Percentiles rank a stretch among this genome's conserved stretches.
These are phyloP conservation scores for Alternaria alternata DNA, from an alignment of 2,329 filamentous ascomycete species.

Conservation along the genomic window DNA sequence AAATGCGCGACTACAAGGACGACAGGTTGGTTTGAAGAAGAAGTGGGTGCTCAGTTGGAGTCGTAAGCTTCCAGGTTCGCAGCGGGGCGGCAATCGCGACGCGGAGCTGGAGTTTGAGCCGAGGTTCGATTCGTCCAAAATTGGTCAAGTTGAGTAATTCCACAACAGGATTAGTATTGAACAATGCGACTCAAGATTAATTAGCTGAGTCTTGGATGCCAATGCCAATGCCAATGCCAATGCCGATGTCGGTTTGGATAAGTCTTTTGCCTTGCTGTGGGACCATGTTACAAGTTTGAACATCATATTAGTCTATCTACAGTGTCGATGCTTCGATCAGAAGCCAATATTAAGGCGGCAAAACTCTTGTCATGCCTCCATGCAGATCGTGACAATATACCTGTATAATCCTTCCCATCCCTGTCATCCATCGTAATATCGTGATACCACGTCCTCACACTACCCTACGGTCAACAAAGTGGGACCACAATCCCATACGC, in stretches of 20 bases:
- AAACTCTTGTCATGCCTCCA: constrained; percentile 12
- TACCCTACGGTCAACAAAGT: constrained; percentile 8
- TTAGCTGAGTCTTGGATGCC: background rate
- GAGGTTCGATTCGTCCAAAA: constrained; percentile 41
- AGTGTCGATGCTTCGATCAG: constrained; percentile 12
- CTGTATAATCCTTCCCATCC: constrained; percentile 18
- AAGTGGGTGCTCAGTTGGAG: constrained; percentile 5
- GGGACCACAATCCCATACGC: constrained; percentile 23
- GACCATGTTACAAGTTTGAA: constrained; percentile 3
- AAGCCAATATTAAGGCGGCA: constrained; percentile 21
- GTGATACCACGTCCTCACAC: constrained; percentile 11
- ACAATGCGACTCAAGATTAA: background rate
- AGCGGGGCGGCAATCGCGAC: constrained; percentile 40
- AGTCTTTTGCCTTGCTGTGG: background rate
- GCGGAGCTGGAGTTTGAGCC: constrained; percentile 39
- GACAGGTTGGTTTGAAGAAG: background rate
- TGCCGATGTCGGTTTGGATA: constrained; percentile 7
- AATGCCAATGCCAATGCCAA: background rate
- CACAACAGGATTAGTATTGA: constrained; percentile 7
- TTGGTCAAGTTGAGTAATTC: constrained; percentile 21
- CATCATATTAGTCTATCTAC: constrained; percentile 27
- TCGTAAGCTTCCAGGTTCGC: constrained; percentile 22
- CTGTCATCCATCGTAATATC: constrained; percentile 26
- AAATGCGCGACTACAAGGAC: background rate
- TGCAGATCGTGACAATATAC: constrained; percentile 20